These are phyloP conservation scores for Lasiodiplodia theobromae DNA, from an alignment of 2,329 filamentous ascomycete genomes.

Conservation along the genomic window DNA sequence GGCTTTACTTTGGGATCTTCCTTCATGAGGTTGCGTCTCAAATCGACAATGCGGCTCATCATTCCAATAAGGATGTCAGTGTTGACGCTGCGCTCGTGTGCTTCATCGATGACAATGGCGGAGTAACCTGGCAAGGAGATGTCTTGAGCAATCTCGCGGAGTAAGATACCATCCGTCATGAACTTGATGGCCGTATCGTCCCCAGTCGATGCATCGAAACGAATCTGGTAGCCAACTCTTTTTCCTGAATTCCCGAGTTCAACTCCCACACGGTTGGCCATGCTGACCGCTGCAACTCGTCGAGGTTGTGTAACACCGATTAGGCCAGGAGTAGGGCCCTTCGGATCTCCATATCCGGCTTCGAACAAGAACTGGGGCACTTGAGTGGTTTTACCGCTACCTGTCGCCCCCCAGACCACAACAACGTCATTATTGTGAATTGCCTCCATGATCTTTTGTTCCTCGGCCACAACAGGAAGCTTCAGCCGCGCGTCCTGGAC, in stretches of 20 bases:
- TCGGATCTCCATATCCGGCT: slow-evolving; percentile 82
- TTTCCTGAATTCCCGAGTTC: slow-evolving; percentile 82
- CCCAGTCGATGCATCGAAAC: slow-evolving; percentile 86
- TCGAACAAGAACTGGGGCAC: slow-evolving; percentile 96
- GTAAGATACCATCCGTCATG: slow-evolving; percentile 96
- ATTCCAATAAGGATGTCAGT: slow-evolving; percentile 98
- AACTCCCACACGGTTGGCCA: slow-evolving; percentile 88
- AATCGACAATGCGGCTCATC: slow-evolving; percentile 88
- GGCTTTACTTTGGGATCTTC: slow-evolving; percentile 75
- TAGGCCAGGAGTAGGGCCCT: slow-evolving; percentile 84
- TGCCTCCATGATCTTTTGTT: slow-evolving; percentile 97
- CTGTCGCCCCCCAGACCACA: slow-evolving; percentile 92
- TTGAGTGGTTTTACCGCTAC: slow-evolving; percentile 97
- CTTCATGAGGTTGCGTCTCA: slow-evolving; percentile 76
- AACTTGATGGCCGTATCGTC: slow-evolving; percentile 92
- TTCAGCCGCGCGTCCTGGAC: slow-evolving; percentile 81
- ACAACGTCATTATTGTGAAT: slow-evolving; percentile 91
- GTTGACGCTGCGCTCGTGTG: slow-evolving; percentile 95
- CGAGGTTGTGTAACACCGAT: slow-evolving; percentile 95
- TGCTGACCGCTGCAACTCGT: slow-evolving; percentile 93
- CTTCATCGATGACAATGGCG: slow-evolving; percentile 92
- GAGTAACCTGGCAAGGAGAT: slow-evolving; percentile 90
- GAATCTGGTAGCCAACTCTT: slow-evolving; percentile 86
- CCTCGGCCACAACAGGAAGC: slow-evolving; percentile 90
- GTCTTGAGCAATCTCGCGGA: slow-evolving; percentile 90